Conservation (phyloP, 139 green algal genomes). For the Chlamydomonas schloesseri region DNA sequence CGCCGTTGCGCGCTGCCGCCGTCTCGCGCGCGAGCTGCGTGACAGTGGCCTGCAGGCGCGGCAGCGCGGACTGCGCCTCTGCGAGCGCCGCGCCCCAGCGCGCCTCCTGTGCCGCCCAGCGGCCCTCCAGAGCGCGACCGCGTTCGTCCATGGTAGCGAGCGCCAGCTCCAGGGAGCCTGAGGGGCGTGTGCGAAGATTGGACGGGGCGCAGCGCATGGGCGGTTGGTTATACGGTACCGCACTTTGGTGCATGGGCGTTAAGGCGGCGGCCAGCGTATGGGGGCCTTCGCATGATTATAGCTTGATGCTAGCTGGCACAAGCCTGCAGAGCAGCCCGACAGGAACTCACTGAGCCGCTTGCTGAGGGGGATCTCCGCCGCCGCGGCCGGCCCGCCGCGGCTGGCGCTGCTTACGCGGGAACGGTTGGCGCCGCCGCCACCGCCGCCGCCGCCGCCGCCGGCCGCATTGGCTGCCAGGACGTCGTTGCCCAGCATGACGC, state of each 20-base stretch:
- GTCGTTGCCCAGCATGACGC: too few species aligned
- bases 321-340: too few species aligned
- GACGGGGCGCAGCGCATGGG: neutral
- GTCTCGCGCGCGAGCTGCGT: neutral
- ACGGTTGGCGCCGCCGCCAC: too few species aligned
- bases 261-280: neutral
- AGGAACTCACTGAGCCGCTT: too few species aligned
- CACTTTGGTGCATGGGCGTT: neutral
- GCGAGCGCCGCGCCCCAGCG: neutral
- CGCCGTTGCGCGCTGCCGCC: neutral
- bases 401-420: too few species aligned
- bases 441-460: too few species aligned
- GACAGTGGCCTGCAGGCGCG: neutral
- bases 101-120: conserved; percentile 12
- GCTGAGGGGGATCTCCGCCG: too few species aligned
- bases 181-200: neutral
- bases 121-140: conserved; percentile 36
- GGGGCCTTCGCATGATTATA: too few species aligned
- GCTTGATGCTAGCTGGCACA: too few species aligned
- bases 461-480: too few species aligned
- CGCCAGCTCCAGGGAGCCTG: conserved; percentile 21
- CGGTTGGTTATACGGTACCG: neutral
- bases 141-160: conserved; percentile 35
- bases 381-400: too few species aligned
- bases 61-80: neutral